Conservation (phyloP, 441 rosid species). For the Flueggea neowawraea region DNA sequence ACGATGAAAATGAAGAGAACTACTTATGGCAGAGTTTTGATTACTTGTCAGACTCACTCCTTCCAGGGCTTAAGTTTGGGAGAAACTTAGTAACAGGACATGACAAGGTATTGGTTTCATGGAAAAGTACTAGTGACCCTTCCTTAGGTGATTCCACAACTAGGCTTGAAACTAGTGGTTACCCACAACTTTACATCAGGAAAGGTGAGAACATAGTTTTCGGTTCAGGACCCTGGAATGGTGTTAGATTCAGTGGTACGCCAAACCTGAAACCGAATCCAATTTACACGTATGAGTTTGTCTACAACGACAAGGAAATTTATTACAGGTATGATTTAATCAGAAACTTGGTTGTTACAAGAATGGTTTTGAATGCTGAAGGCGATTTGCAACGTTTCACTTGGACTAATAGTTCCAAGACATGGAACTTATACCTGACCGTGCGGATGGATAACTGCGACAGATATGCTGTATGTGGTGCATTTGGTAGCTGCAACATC, state of each 20-base stretch:
- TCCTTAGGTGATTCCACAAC: constrained; percentile 47
- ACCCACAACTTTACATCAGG: constrained; percentile 28
- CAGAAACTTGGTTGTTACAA: constrained; percentile 23
- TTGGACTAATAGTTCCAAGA: constrained; percentile 40
- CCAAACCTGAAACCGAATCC: constrained; percentile 38
- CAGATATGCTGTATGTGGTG: constrained; percentile 61
- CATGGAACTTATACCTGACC: constrained; percentile 39
- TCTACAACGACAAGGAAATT: constrained; percentile 25
- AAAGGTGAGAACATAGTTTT: constrained; percentile 12
- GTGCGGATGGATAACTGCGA: constrained; percentile 41
- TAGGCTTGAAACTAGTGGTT: constrained; percentile 24
- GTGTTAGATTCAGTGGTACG: constrained; percentile 54
- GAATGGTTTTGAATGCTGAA: constrained; percentile 24
- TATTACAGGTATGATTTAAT: constrained; percentile 29
- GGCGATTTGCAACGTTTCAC: constrained; percentile 27
- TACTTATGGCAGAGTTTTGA: constrained; percentile 71
- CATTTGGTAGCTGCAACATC: constrained; percentile 57
- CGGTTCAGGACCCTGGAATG: constrained; percentile 81
- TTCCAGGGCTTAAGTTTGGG: constrained; percentile 57
- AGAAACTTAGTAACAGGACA: constrained; percentile 42
- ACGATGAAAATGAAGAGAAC: constrained; percentile 6
- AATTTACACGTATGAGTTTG: constrained; percentile 23
- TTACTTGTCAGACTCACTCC: constrained; percentile 48
- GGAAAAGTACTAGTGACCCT: constrained; percentile 72
- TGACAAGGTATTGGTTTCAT: constrained; percentile 45